These are phyloP conservation scores for Aspergillus tubingensis DNA, from an alignment of 2,329 filamentous ascomycete genomes.

Conservation along the genomic window DNA sequence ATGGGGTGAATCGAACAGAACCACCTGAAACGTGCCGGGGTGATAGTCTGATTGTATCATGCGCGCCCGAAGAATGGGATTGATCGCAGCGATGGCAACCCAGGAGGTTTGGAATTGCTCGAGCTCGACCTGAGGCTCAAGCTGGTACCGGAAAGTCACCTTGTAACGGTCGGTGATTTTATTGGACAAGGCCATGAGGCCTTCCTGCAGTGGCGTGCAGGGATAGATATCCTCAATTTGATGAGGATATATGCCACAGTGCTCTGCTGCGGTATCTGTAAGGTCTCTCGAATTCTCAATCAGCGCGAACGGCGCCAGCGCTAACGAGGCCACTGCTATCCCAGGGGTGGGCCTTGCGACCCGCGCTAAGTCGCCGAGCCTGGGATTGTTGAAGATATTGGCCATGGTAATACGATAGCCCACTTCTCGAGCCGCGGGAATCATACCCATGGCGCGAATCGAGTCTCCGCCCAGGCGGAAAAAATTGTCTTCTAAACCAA, in stretches of 20 bases:
- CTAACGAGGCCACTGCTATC: too few species aligned
- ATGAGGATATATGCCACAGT: fast-evolving
- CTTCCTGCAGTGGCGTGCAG: constrained; percentile 31
- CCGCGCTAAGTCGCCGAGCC: neutral
- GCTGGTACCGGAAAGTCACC: constrained; percentile 36
- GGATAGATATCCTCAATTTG: constrained; percentile 21
- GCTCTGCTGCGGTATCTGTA: too few species aligned
- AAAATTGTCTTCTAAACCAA: constrained; percentile 28
- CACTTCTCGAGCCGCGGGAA: neutral
- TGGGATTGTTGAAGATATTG: constrained; percentile 5
- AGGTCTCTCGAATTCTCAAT: too few species aligned
- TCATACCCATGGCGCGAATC: constrained; percentile 24
- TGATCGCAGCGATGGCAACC: constrained; percentile 36
- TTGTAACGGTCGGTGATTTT: constrained; percentile 41
- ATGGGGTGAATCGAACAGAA: neutral
- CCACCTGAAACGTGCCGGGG: neutral
- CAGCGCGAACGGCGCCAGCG: too few species aligned
- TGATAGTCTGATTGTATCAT: constrained; percentile 19
- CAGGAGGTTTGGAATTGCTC: constrained; percentile 34
- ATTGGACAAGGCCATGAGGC: constrained; percentile 38
- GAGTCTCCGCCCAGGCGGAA: constrained; percentile 35
- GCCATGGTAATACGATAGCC: neutral
- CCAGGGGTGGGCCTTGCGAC: too few species aligned
- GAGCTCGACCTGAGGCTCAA: too few species aligned
- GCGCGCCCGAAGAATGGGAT: constrained; percentile 46